These are phyloP conservation scores for Cutaneotrichosporon mucoides DNA, from an alignment of 1,284 basidiomycete genomes.

Conservation along the genomic window DNA sequence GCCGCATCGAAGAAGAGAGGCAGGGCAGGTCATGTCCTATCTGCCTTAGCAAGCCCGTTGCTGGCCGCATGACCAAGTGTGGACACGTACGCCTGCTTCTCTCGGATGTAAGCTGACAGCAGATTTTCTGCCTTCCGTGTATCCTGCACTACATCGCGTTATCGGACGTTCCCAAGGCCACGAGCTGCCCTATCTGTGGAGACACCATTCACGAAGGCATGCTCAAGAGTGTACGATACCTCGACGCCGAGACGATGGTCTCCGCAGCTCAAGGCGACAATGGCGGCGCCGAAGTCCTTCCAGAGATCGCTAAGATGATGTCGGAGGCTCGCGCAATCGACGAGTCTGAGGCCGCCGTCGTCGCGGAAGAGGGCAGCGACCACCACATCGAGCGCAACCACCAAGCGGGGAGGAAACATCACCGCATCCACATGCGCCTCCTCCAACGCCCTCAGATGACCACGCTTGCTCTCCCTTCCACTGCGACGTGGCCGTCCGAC, in stretches of 20 bases:
- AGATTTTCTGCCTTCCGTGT: conserved; percentile 27
- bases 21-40: conserved; percentile 77
- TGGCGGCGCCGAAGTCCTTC: background rate
- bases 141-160: conserved; percentile 77
- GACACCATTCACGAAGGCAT: conserved; percentile 88
- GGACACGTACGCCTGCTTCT: conserved; percentile 71
- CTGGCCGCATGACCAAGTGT: conserved; percentile 96
- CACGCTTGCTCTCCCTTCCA: conserved; percentile 89
- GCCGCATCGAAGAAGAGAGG: conserved; percentile 41
- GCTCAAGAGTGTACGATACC: conserved; percentile 78
- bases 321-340: conserved; percentile 45
- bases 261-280: conserved; percentile 29
- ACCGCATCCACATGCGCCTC: conserved; percentile 71
- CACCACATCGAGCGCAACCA: no score
- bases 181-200: conserved; percentile 91
- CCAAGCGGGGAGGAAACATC: conserved; percentile 9
- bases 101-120: conserved; percentile 72
- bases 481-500: conserved; percentile 87
- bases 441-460: conserved; percentile 91
- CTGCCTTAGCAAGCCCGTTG: conserved; percentile 76
- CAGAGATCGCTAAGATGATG: conserved; percentile 7
- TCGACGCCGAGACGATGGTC: conserved; percentile 40
- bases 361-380: background rate
- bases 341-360: conserved; percentile 29
- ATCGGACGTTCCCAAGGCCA: conserved; percentile 75